Percentiles rank a stretch among this genome's conserved stretches.
These are phyloP conservation scores for Rhizopus stolonifer DNA, from an alignment of 371 early-diverging fungal species.

Conservation along the genomic window DNA sequence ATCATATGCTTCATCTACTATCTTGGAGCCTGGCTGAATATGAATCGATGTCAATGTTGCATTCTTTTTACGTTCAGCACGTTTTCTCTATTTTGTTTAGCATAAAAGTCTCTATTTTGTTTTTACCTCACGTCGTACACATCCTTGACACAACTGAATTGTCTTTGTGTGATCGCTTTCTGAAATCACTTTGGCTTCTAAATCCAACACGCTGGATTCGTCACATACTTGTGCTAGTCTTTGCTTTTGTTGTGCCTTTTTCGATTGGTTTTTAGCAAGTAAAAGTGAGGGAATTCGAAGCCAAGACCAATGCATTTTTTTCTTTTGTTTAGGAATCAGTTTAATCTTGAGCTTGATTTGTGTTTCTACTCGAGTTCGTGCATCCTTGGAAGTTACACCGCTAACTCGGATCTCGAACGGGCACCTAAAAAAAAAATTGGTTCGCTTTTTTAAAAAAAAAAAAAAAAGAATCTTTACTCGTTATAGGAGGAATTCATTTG, in stretches of 20 bases:
- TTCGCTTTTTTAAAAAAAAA: not conserved
- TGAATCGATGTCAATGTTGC: constrained; percentile 6
- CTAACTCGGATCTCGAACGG: constrained; percentile 37
- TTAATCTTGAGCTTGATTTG: constrained; percentile 71
- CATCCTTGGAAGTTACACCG: constrained; percentile 61
- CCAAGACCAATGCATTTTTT: constrained; percentile 60
- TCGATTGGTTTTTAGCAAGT: constrained; percentile 50
- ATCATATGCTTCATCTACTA: constrained; percentile 28
- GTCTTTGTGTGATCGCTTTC: constrained; percentile 75
- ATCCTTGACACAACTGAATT: constrained; percentile 78
- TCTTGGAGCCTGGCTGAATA: not conserved
- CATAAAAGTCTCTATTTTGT: not conserved
- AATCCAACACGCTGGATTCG: constrained; percentile 44
- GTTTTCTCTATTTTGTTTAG: constrained; percentile 33
- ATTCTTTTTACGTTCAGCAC: constrained; percentile 45
- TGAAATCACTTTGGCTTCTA: constrained; percentile 81
- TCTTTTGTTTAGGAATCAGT: constrained; percentile 48
- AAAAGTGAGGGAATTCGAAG: constrained; percentile 59
- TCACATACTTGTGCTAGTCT: constrained; percentile 19
- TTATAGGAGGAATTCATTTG: not conserved
- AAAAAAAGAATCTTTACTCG: not conserved
- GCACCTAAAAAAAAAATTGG: not conserved
- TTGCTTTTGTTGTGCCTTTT: constrained; percentile 13
- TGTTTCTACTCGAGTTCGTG: constrained; percentile 75
- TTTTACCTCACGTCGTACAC: constrained; percentile 77